Percentiles rank a stretch among this genome's conserved stretches.
Conservation (phyloP, 2,329 filamentous ascomycete genomes). For the Madurella fahalii region DNA sequence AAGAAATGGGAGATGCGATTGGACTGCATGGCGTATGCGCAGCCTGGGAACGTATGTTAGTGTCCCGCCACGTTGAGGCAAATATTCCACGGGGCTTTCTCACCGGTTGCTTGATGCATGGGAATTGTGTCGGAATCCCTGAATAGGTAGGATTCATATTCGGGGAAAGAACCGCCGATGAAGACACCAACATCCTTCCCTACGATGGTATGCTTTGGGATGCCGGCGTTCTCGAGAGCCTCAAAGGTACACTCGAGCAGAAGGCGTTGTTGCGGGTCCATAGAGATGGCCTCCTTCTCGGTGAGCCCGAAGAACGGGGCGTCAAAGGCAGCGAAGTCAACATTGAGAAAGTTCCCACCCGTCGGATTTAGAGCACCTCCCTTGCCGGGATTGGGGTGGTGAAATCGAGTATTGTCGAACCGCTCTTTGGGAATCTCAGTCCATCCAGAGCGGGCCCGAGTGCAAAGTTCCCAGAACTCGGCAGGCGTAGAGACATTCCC, state of each 20-base stretch:
- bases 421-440: slow-evolving; percentile 42
- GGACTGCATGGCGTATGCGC: slow-evolving; percentile 49
- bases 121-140: slow-evolving; percentile 45
- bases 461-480: slow-evolving; percentile 44
- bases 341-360: slow-evolving; percentile 42
- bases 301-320: slow-evolving; percentile 52
- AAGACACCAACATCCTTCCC: slow-evolving; percentile 49
- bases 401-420: slow-evolving; percentile 39
- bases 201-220: slow-evolving; percentile 44
- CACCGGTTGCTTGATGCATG: slow-evolving; percentile 50
- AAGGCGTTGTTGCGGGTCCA: slow-evolving; percentile 53
- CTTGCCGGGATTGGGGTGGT: slow-evolving; percentile 42
- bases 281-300: slow-evolving; percentile 46
- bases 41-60: slow-evolving; percentile 32
- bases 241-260: slow-evolving; percentile 52
- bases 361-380: slow-evolving; percentile 37
- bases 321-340: slow-evolving; percentile 46
- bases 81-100: slow-evolving; percentile 13
- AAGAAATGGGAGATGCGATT: slow-evolving; percentile 55
- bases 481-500: slow-evolving; percentile 39
- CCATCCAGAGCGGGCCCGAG: slow-evolving; percentile 39
- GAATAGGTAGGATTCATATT: slow-evolving; percentile 45
- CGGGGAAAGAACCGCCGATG: slow-evolving; percentile 44
- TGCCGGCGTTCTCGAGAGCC: slow-evolving; percentile 50
- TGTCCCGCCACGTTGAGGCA: no score